These are phyloP conservation scores for Fusarium sterilihyphosum DNA, from an alignment of 2,329 filamentous ascomycete species.

Conservation along the genomic window DNA sequence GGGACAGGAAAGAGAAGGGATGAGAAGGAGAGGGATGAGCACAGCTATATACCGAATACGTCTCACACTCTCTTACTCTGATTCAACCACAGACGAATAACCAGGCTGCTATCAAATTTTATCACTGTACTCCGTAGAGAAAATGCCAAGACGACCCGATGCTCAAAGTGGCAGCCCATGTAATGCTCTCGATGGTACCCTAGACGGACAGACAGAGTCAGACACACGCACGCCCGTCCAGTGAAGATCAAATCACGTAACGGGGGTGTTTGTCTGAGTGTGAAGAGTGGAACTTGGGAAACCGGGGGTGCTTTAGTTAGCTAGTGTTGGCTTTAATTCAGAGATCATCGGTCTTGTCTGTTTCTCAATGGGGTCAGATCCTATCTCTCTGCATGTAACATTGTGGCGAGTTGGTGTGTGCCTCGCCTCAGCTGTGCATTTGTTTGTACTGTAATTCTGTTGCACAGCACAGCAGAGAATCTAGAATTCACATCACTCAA, in stretches of 20 bases:
- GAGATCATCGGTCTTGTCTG: constrained; percentile 11
- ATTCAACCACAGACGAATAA: neutral
- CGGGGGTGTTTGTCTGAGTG: neutral
- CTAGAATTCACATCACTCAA: neutral
- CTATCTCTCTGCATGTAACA: constrained; percentile 1
- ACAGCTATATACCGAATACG: constrained; percentile 20
- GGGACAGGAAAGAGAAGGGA: neutral
- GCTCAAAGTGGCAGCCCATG: constrained; percentile 35
- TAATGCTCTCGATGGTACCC: constrained; percentile 23
- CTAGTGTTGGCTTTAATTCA: neutral
- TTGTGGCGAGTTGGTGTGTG: constrained; percentile 8
- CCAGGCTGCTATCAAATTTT: neutral
- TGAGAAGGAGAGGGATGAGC: neutral
- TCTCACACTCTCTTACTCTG: neutral
- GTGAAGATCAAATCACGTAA: constrained; percentile 38
- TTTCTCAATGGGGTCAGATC: constrained; percentile 12
- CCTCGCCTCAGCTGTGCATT: constrained; percentile 17
- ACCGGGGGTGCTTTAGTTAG: neutral
- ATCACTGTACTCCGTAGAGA: neutral
- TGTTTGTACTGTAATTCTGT: constrained; percentile 2
- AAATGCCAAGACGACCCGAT: constrained; percentile 29
- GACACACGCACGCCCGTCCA: constrained; percentile 11
- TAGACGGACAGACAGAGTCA: constrained; percentile 1
- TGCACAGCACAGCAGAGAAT: neutral
- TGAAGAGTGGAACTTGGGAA: neutral